These are phyloP conservation scores for Neltuma alba DNA, from an alignment of 306 rosid genomes.

Conservation along the genomic window DNA sequence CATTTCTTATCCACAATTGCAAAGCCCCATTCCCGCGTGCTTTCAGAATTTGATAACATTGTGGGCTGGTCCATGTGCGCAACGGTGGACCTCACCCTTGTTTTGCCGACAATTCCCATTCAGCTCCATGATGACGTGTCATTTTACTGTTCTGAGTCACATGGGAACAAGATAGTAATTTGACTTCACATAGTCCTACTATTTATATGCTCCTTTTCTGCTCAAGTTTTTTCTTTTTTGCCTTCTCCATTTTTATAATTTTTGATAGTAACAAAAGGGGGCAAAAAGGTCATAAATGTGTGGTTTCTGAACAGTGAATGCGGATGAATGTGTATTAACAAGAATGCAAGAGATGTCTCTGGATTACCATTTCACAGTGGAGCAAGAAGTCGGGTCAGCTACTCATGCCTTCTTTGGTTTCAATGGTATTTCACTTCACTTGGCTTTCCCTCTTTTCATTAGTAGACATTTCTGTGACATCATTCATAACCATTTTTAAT, in stretches of 20 bases:
- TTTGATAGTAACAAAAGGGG: too few species aligned
- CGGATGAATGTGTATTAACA: constrained; percentile 86
- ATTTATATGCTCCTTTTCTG: too few species aligned
- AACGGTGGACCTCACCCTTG: constrained; percentile 39
- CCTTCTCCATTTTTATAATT: not conserved
- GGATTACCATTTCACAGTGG: constrained; percentile 97
- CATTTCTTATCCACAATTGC: not conserved
- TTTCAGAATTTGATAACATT: constrained; percentile 10
- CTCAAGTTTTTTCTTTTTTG: not conserved
- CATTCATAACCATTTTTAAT: not conserved
- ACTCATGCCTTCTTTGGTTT: constrained; percentile 99
- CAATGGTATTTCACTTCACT: constrained; percentile 56
- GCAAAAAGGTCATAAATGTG: not conserved
- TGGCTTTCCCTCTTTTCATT: not conserved
- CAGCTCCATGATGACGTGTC: constrained; percentile 47
- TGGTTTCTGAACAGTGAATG: constrained; percentile 65
- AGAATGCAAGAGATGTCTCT: constrained; percentile 99
- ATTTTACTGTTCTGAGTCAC: constrained; percentile 43
- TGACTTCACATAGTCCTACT: not conserved
- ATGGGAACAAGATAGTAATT: constrained; percentile 15
- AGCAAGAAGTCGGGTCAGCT: constrained; percentile 99
- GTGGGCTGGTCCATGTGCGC: constrained; percentile 33
- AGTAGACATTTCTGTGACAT: not conserved
- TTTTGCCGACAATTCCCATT: constrained; percentile 64
- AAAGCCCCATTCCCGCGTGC: constrained; percentile 54